Base-by-base conservation (phyloP, 2,329 filamentous ascomycete species). In the Macrophomina tecta region DNA sequence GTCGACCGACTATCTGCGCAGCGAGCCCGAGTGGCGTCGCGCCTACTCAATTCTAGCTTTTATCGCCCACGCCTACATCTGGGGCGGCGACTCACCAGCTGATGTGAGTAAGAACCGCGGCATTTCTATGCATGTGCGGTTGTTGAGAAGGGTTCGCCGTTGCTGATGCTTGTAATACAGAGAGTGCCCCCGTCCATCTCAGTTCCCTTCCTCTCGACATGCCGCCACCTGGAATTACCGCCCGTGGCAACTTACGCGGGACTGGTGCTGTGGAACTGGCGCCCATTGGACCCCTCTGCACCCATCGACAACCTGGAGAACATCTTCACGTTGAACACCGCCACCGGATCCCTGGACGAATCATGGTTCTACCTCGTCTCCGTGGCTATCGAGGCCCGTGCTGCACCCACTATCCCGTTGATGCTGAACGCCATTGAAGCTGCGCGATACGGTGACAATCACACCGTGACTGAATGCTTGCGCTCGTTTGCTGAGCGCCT, bases 351-450 rank as follows among this genome's bases (percentile, higher is more conserved):
- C 7, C 84, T 97, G 65, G 95, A 99, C 76, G 95, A 99, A 81
- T 97, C 95, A 69, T 99, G 95, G 95, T 99, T 99, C 77, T 99
- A 98, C 77, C 85, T 99, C 12, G 89, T 98, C 63, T 97, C 93
- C 0, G 92, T 97, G 3, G 95, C 94, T 69, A 97, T 99, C 70
- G 95, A 99, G 80, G 93, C 94, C 65, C 90, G 93, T 66, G 94
- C 93, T 32, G 95, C 90, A 0, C 91, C 93, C 3, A 91, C 94
- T 67, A 89, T 99, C 64, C 89, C 93, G 0, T 82, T 97, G 67
- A 97, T 97, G 92, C 84, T 99, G 49, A 86, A 89, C 48, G 95
- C 95, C 55, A 94, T 99, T 67, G 84, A 87, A 63, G 94, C 94
- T 42, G 94, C 90, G 28, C 88, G 93, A 60, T 81, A 85, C 23